A percentile compares a stretch with the other conserved stretches of the same genome.
Evolutionary conservation across 441 rosid species (phyloP).

Genomic region (Kokia cookei): DNA sequence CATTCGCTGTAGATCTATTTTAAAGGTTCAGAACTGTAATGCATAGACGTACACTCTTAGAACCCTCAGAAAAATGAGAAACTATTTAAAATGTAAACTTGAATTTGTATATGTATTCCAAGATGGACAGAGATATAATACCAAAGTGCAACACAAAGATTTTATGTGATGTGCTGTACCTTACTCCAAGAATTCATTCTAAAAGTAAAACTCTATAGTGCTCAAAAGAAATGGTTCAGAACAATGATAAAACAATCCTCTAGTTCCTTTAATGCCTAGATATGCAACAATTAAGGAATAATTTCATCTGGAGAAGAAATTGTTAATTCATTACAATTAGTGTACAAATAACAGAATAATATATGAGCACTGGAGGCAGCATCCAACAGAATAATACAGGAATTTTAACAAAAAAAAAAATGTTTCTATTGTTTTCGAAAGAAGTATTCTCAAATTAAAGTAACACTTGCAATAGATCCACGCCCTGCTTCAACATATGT

Average conservation of each 20-base stretch:
- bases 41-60: neutral
- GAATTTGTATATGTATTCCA: neutral
- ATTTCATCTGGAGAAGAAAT: constrained; percentile 1
- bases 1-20: neutral
- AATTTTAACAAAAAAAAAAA: neutral
- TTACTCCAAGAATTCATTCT: neutral
- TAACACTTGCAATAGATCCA: constrained; percentile 1
- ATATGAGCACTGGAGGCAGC: neutral
- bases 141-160: neutral
- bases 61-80: neutral
- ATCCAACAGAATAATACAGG: neutral
- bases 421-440: neutral
- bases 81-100: neutral
- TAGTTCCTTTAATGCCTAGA: neutral
- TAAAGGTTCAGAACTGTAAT: neutral
- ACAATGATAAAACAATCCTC: neutral
- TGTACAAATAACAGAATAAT: neutral
- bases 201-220: neutral
- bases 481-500: constrained; percentile 26
- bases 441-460: constrained; percentile 16
- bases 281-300: neutral
- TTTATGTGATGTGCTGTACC: neutral
- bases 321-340: constrained; percentile 19
- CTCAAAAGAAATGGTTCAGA: neutral
- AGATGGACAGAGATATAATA: neutral